A percentile compares a stretch with the other conserved stretches of the same genome.
phyloP scores from a whole-genome alignment of 1,284 basidiomycete species.

The Pseudozyma sp. region DNA sequence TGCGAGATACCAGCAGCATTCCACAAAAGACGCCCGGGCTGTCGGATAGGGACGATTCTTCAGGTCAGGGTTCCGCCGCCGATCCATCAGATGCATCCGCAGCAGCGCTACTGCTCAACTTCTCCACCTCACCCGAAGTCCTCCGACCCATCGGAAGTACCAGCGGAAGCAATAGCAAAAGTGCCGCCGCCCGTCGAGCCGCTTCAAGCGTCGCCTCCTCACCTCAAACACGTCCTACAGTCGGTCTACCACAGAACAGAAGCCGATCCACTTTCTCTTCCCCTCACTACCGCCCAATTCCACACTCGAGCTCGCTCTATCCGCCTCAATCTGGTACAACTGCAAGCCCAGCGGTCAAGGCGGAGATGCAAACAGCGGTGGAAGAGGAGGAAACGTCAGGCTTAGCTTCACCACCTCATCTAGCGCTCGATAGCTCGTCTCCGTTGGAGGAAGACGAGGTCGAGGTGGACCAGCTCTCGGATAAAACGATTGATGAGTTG shows the following conservation, averaged over 20 bases:
- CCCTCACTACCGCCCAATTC: slow-evolving; percentile 20
- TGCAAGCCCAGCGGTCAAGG: background rate
- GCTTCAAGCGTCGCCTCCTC: slow-evolving; percentile 1
- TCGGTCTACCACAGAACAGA: slow-evolving; percentile 4
- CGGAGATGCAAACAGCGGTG: background rate
- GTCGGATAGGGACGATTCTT: slow-evolving; percentile 16
- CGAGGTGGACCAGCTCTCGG: slow-evolving; percentile 10
- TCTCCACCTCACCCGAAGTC: slow-evolving; percentile 54
- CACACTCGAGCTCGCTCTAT: background rate
- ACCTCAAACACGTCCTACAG: slow-evolving; percentile 10
- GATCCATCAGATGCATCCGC: slow-evolving; percentile 29
- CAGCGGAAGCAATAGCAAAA: background rate
- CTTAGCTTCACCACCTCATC: slow-evolving; percentile 24
- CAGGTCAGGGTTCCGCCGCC: background rate
- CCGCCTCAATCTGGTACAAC: background rate
- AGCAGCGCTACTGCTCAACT: slow-evolving; percentile 46
- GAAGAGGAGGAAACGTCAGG: slow-evolving; percentile 12
- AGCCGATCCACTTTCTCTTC: slow-evolving; percentile 20
- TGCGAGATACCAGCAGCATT: slow-evolving; percentile 13
- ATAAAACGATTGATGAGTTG: slow-evolving; percentile 25
- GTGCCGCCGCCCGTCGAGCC: background rate
- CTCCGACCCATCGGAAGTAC: slow-evolving; percentile 28
- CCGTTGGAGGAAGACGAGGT: background rate
- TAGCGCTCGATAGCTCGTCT: slow-evolving; percentile 24
- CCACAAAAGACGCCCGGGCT: slow-evolving; percentile 16